Evolutionary conservation across 495 filamentous ascomycete species (phyloP), one percentile per base, ranked within the genome.

Genomic region (Aspergillus panamensis): DNA sequence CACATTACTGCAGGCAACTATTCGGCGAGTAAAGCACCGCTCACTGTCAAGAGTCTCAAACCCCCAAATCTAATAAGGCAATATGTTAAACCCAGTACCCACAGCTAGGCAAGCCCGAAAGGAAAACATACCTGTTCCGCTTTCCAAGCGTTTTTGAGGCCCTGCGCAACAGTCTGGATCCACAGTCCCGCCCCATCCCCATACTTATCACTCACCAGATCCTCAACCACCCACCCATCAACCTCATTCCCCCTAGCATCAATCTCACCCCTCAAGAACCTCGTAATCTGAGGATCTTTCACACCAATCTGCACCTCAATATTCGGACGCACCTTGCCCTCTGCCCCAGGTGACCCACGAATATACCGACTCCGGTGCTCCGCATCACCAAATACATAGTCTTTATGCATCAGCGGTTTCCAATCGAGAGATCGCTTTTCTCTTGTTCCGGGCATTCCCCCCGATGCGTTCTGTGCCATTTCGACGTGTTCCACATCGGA

Each of bases 261-360:
- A 1, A 57, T 51, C 37, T 57, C 55, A n/a, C 55, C 55, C 3
- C 55, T 19, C 29, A 57, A 31, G 21, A 57, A 57, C 48, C 20
- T 33, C n/a, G 8, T 14, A 7, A 31, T 39, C 21, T 45, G 42
- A n/a, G 8, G 10, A 12, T 39, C 44, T 2, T 13, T n/a, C 1
- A 44, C 17, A 1, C 19, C 14, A 2, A 10, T 51, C 40, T 51
- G 20, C 14, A 57, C 25, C 25, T 51, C 37, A 12, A 51, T 3
- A 6, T 44, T 13, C 21, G 55, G 55, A 6, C 37, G 42, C 21
- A 50, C n/a, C 21, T 50, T 40, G 4, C 54, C 45, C 8, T 43
- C 21, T 8, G 21, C 20, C 14, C 14, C 12, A 8, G 1, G 16
- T 9, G 17, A 37, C 2, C 45, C 45, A 29, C 10, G 7, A 2